phyloP scores from a whole-genome alignment of 345 rosid genomes.

The Citrus medica region DNA sequence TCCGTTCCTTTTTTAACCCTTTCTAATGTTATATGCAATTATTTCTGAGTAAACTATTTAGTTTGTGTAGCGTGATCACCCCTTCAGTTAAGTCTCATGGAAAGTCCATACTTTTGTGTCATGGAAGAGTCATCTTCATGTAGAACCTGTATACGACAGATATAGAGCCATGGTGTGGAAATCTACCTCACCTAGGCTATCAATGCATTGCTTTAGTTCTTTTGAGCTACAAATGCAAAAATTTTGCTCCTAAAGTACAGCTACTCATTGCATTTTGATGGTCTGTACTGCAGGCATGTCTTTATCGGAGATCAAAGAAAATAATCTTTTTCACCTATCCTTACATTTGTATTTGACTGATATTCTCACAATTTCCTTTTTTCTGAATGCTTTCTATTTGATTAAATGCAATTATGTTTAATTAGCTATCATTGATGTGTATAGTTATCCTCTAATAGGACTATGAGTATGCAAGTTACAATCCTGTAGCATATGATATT shows the following conservation, averaged over 20 bases:
- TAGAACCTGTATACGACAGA: background rate
- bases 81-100: background rate
- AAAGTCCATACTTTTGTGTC: background rate
- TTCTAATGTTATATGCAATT: background rate
- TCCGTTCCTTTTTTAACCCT: background rate
- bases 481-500: conserved; percentile 81
- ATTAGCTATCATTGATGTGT: background rate
- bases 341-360: background rate
- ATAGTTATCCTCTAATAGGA: conserved; percentile 46
- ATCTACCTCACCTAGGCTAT: background rate
- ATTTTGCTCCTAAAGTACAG: background rate
- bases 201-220: background rate
- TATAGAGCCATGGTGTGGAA: background rate
- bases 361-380: background rate
- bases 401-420: background rate
- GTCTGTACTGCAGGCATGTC: background rate
- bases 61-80: background rate
- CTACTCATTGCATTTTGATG: background rate
- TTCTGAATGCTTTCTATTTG: background rate
- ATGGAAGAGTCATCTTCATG: background rate
- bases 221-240: background rate
- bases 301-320: background rate
- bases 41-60: background rate
- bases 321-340: background rate
- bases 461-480: conserved; percentile 90